Evolutionary conservation across 305 asterid species (phyloP).

Genomic region (Solanum hybrid): DNA sequence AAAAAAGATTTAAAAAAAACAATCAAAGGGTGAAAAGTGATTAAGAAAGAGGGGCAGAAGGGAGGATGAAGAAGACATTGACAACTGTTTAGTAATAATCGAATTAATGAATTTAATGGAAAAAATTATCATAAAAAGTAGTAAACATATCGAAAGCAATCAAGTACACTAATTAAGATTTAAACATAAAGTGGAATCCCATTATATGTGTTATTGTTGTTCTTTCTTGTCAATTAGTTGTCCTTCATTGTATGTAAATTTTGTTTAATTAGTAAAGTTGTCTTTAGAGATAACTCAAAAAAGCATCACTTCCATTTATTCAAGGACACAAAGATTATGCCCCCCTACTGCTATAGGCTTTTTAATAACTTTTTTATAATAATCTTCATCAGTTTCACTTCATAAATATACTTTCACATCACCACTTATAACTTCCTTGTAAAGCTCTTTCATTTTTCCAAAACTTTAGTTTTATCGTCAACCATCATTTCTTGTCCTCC

Average conservation of each 20-base stretch:
- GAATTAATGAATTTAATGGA: background rate
- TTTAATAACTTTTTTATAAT: constrained; percentile 7
- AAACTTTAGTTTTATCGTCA: background rate
- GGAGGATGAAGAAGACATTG: background rate
- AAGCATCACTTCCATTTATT: constrained; percentile 19
- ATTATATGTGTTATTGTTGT: constrained; percentile 20
- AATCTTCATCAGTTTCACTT: background rate
- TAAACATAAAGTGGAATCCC: constrained; percentile 19
- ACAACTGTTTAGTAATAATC: background rate
- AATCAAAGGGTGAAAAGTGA: background rate
- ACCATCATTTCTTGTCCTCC: background rate
- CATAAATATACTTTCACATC: constrained; percentile 1
- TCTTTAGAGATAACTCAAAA: constrained; percentile 20
- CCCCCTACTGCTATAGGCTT: constrained; percentile 14
- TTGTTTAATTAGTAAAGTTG: constrained; percentile 14
- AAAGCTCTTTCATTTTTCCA: background rate
- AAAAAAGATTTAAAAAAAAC: background rate
- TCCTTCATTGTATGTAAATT: constrained; percentile 14
- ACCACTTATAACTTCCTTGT: background rate
- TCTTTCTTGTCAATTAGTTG: constrained; percentile 49
- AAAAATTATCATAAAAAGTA: background rate
- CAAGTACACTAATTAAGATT: constrained; percentile 18
- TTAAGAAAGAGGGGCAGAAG: background rate
- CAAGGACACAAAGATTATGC: constrained; percentile 46
- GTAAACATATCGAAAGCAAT: background rate